Evolutionary conservation across 257 asterid genomes (phyloP).

Genomic region (Lycium barbarum): DNA sequence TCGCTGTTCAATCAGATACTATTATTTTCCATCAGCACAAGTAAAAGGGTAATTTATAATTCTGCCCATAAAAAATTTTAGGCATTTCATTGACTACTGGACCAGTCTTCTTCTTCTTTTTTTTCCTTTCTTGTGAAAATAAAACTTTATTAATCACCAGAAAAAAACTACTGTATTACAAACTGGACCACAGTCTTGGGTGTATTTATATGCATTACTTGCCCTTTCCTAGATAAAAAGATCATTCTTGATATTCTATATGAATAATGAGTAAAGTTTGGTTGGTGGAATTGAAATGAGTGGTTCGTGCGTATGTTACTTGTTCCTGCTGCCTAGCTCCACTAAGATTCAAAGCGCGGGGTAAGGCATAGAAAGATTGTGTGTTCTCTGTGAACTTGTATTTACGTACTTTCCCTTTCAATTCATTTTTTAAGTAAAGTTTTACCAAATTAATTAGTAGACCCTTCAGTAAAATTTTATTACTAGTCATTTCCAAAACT

Average conservation of each 20-base stretch:
- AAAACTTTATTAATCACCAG: too few species aligned
- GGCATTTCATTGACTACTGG: background rate
- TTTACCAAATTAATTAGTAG: background rate
- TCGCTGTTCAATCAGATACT: background rate
- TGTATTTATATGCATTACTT: background rate
- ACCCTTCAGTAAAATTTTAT: background rate
- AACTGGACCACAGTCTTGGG: background rate
- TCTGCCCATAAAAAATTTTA: background rate
- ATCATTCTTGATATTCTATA: background rate
- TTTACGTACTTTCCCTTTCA: background rate
- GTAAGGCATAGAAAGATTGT: background rate
- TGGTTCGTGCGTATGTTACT: background rate
- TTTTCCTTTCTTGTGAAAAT: too few species aligned
- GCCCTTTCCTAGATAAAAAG: background rate
- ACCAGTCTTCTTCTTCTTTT: background rate
- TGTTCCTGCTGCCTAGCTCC: background rate
- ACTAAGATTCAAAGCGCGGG: background rate
- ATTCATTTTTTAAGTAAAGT: background rate
- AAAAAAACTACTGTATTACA: too few species aligned
- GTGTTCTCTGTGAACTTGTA: background rate
- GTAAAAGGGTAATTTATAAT: background rate
- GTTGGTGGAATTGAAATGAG: constrained; percentile 10
- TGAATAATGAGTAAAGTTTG: background rate
- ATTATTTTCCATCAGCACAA: background rate
- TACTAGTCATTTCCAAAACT: background rate